phyloP scores from a whole-genome alignment of 2,329 filamentous ascomycete species.

The Colletotrichum sp. region DNA sequence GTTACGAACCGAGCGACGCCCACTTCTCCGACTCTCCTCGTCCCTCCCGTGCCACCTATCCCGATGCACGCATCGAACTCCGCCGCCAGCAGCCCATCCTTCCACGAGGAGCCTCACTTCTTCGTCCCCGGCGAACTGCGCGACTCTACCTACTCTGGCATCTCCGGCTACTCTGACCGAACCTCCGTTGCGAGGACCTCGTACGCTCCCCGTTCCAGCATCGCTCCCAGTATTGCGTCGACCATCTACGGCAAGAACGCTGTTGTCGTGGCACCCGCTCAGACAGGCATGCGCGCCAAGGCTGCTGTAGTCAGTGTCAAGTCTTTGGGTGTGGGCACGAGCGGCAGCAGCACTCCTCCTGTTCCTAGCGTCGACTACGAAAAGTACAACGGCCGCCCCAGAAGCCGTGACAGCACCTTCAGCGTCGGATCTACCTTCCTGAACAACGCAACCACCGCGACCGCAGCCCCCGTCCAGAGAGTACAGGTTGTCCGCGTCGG shows the following conservation, averaged over 20 bases:
- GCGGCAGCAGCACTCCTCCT: constrained; percentile 66
- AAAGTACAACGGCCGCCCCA: constrained; percentile 58
- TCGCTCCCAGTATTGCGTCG: constrained; percentile 86
- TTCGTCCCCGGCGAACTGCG: constrained; percentile 91
- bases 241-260: constrained; percentile 94
- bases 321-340: constrained; percentile 62
- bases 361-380: constrained; percentile 74
- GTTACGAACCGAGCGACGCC: constrained; percentile 91
- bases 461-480: constrained; percentile 56
- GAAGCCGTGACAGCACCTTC: constrained; percentile 64
- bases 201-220: constrained; percentile 69
- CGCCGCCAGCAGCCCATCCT: constrained; percentile 54
- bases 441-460: constrained; percentile 65
- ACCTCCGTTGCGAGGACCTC: constrained; percentile 65
- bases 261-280: constrained; percentile 80
- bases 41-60: constrained; percentile 93
- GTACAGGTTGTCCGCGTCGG: constrained; percentile 67
- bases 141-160: constrained; percentile 87
- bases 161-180: constrained; percentile 67
- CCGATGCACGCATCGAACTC: constrained; percentile 68
- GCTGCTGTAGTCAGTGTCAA: constrained; percentile 94
- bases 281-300: constrained; percentile 86
- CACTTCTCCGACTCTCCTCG: constrained; percentile 79
- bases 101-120: constrained; percentile 82
- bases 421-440: constrained; percentile 73